Evolutionary conservation across 805 yeast species (phyloP), one percentile per base, ranked within the genome.

Genomic region (Candida maltosa): DNA sequence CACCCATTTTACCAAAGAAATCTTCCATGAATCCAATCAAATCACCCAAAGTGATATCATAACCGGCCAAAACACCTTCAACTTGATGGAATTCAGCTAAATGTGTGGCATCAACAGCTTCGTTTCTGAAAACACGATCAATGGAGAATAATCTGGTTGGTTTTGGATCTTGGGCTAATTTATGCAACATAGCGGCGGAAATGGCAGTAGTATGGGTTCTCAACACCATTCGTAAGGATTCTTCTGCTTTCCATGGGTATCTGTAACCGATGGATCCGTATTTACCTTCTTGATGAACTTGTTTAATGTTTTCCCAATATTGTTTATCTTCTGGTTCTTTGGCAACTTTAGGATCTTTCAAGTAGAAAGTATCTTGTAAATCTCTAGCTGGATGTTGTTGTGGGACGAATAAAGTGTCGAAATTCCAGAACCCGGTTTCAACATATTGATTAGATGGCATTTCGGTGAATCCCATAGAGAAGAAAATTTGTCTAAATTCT

Each of bases 341-440:
- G 37, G 95, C 95, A 42, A 62, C 70, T 32, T 67, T 71, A 22
- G 99, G 99, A 58, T 93, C 97, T 60, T 89, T 91, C 65, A 93
- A 74, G 69, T 93, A 93, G 72, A 93, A 93, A 40, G 99, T 93
- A 68, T 93, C 99, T 67, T 93, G 99, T 60, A 93, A 75, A 61
- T 93, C 99, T 71, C 99, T 83, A 32, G 99, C 99, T 12, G 99
- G 98, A 69, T 93, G 99, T 70, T 93, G 97, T 70, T 93, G 99
- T 38, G 99, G 99, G 37, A 93, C 99, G 54, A 70, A 93, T 53
- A 93, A 75, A 3, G 98, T 79, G 62, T 93, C 99, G 57, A 93
- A 93, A 67, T 93, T 93, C 99, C 99, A 93, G 80, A 93, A 93
- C 4, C 97, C 97, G 12, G 93, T 78, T 59, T 93, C 99, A 35